Conservation (phyloP, 2,329 filamentous ascomycete genomes). For the Alternaria triticina region DNA sequence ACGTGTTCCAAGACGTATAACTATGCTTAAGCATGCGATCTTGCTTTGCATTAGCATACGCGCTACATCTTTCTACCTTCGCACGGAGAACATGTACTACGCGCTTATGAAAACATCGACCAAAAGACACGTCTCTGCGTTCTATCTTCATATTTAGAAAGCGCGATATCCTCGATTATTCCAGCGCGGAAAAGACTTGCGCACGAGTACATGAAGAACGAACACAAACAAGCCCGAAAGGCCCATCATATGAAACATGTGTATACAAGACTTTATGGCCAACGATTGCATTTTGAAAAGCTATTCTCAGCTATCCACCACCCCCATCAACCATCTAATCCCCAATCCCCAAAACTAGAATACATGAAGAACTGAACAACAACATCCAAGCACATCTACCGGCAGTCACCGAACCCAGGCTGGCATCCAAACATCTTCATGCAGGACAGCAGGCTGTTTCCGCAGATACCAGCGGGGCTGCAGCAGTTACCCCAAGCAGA, state of each 20-base stretch:
- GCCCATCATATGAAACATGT: neutral
- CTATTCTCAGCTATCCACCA: neutral
- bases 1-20: neutral
- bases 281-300: neutral
- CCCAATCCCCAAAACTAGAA: neutral
- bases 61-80: neutral
- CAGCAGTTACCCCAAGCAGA: constrained; percentile 4
- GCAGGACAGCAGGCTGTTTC: neutral
- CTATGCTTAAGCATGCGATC: neutral
- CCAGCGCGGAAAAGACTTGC: neutral
- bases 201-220: neutral
- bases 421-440: constrained; percentile 6
- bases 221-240: neutral
- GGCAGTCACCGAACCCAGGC: neutral
- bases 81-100: neutral
- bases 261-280: neutral
- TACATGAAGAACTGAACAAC: neutral
- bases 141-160: neutral
- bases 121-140: neutral
- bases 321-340: neutral
- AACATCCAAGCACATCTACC: neutral
- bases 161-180: neutral
- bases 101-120: neutral
- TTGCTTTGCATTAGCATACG: neutral
- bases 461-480: neutral